Conservation (phyloP, 78 protist species). For the Parvularia atlantis region DNA sequence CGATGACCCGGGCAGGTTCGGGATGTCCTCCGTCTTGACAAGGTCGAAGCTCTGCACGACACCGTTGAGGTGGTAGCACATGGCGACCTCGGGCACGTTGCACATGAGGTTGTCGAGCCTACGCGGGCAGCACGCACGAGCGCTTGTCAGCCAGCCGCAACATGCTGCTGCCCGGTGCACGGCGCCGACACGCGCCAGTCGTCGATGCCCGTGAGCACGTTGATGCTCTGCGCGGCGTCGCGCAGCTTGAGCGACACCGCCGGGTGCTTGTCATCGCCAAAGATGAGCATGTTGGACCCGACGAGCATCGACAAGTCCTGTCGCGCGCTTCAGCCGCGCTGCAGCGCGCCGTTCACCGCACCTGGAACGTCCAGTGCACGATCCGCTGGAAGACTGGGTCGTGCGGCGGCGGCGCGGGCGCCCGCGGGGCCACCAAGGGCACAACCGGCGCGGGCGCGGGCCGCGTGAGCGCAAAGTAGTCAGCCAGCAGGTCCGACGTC, state of each 20-base stretch:
- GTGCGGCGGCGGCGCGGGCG: no score
- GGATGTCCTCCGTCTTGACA: constrained; percentile 7
- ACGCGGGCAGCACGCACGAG: no score
- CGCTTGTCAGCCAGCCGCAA: no score
- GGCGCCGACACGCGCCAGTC: no score
- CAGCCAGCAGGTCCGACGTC: neutral
- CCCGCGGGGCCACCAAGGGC: no score
- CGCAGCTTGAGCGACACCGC: constrained; percentile 10
- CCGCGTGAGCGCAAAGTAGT: neutral
- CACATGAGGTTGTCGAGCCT: constrained; percentile 35
- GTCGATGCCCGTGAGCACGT: neutral
- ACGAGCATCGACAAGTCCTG: neutral
- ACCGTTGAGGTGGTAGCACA: constrained; percentile 17
- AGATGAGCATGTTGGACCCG: constrained; percentile 1
- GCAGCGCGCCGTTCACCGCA: neutral
- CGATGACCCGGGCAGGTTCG: neutral
- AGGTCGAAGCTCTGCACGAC: constrained; percentile 6
- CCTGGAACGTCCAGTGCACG: no score
- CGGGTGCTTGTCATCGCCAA: neutral
- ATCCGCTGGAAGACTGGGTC: no score
- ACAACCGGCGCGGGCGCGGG: no score
- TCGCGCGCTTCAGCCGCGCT: neutral
- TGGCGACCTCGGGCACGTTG: constrained; percentile 3
- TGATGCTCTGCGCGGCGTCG: neutral
- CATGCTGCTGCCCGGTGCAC: no score